These are phyloP conservation scores for Petasospora rhodanensis DNA, from an alignment of 1,139 yeast species.

Conservation along the genomic window DNA sequence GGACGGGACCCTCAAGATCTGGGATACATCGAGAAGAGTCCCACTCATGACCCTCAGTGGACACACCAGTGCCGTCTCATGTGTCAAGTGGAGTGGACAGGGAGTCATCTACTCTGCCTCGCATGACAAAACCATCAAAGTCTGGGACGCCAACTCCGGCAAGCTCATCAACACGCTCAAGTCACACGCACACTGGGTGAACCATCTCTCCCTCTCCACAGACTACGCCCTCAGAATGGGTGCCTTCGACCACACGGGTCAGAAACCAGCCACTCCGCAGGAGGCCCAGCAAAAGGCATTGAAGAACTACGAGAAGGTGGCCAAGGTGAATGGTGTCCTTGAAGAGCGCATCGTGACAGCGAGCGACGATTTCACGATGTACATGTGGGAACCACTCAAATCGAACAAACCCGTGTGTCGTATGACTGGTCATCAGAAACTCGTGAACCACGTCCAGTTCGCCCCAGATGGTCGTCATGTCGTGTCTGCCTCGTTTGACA, in stretches of 20 bases:
- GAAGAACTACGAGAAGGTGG: constrained; percentile 71
- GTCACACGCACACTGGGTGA: constrained; percentile 97
- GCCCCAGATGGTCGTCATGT: constrained; percentile 93
- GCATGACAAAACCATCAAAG: constrained; percentile 90
- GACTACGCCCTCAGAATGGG: constrained; percentile 87
- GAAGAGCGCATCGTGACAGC: constrained; percentile 91
- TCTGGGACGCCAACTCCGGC: constrained; percentile 86
- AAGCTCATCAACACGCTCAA: constrained; percentile 73
- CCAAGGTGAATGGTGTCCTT: constrained; percentile 61
- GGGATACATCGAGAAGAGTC: constrained; percentile 79
- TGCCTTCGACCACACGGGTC: constrained; percentile 65
- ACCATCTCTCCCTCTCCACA: constrained; percentile 86
- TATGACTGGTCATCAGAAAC: constrained; percentile 96
- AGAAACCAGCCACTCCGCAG: constrained; percentile 41
- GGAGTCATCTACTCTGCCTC: constrained; percentile 85
- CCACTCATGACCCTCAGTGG: constrained; percentile 77
- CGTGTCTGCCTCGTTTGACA: constrained; percentile 93
- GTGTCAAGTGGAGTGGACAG: constrained; percentile 95
- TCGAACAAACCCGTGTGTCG: constrained; percentile 79
- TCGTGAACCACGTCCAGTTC: constrained; percentile 92
- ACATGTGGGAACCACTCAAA: constrained; percentile 88
- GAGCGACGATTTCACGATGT: constrained; percentile 97
- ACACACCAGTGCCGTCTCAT: constrained; percentile 83
- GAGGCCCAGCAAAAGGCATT: constrained; percentile 60
- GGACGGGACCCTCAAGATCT: constrained; percentile 83